These are phyloP conservation scores for Rhizopogon vinicolor DNA, from an alignment of 768 basidiomycete species.

Conservation along the genomic window DNA sequence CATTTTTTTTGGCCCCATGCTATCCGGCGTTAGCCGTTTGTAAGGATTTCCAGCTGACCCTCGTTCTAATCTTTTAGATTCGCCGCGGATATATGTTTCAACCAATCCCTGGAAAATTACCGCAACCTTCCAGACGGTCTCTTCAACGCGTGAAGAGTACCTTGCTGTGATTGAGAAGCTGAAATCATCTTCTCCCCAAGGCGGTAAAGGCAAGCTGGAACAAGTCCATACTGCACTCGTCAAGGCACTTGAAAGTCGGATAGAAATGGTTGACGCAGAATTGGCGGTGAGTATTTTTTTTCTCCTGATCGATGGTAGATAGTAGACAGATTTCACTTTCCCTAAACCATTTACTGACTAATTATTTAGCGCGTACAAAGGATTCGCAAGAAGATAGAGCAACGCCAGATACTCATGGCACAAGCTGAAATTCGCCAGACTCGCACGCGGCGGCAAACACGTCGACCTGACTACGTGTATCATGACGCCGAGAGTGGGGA, in stretches of 20 bases:
- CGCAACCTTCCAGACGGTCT: constrained; percentile 67
- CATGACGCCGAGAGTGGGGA: constrained; percentile 63
- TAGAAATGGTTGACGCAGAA: constrained; percentile 67
- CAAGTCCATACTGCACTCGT: constrained; percentile 59
- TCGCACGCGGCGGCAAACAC: constrained; percentile 68
- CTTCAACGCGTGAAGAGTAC: constrained; percentile 74
- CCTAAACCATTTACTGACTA: constrained; percentile 18
- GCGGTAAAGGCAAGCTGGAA: constrained; percentile 56
- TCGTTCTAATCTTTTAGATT: constrained; percentile 50
- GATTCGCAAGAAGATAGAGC: constrained; percentile 65
- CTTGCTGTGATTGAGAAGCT: constrained; percentile 56
- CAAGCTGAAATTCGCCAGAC: constrained; percentile 79
- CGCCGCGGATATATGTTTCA: constrained; percentile 77
- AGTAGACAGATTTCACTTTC: constrained; percentile 7
- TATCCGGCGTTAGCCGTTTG: constrained; percentile 33
- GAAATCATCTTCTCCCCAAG: constrained; percentile 44
- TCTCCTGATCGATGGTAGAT: constrained; percentile 7
- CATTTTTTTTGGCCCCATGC: constrained; percentile 39
- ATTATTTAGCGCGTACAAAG: constrained; percentile 62
- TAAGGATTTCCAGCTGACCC: constrained; percentile 28
- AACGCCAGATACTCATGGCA: constrained; percentile 56
- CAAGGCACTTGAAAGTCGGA: constrained; percentile 54
- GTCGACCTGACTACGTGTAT: constrained; percentile 80
- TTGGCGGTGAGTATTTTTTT: constrained; percentile 50
- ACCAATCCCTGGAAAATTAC: constrained; percentile 90